Base-by-base conservation (phyloP, 2,329 filamentous ascomycete species). In the Sarocladiaceae sp. region DNA sequence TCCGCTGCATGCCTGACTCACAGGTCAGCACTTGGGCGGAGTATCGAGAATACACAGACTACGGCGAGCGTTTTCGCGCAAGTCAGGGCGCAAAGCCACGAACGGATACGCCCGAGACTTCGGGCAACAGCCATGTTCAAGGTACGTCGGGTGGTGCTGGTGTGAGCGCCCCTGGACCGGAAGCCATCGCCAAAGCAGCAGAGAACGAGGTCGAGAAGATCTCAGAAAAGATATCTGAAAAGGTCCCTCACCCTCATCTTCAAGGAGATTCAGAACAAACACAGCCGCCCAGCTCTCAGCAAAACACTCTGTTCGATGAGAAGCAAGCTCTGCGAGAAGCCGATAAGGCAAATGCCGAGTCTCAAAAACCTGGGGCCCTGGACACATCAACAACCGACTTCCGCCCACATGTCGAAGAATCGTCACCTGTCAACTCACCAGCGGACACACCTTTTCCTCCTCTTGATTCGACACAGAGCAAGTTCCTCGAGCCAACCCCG, bases 1-100 rank as follows among this genome's bases (percentile, higher is more conserved):
- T 99, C 74, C 85, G 92, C 44, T 97, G 92, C 69, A 95, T 96
- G 88, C 94, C 94, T 1, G 94, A 99, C 66, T 97, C 86, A 50
- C 90, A 97, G 64, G 94, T 96, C 23, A 86, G 84, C 57, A 93
- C 88, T 39, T 99, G 94, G 94, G 85, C 88, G 58, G 88, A 96
- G 57, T 99, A 99, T 69, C 87, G 89, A 57, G 87, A 95, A 58
- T 96, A 88, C 63, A 78, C 82, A 51, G 79, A 84, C 4, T 97
- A 97, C 65, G 78, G 80, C 17, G 83, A 87, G 58, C 82, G 84
- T 42, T 97, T 99, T 73, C 80, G 82, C 52, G 84, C 87, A 60
- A 80, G 73, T 63, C 80, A 82, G 76, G 60, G 74, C 66, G 50
- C 48, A 4, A 67, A 77, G 65, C 56, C 73, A 64, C 44, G 44